Conservation (phyloP, 23 red algal species). For the Chondrus crispus region DNA sequence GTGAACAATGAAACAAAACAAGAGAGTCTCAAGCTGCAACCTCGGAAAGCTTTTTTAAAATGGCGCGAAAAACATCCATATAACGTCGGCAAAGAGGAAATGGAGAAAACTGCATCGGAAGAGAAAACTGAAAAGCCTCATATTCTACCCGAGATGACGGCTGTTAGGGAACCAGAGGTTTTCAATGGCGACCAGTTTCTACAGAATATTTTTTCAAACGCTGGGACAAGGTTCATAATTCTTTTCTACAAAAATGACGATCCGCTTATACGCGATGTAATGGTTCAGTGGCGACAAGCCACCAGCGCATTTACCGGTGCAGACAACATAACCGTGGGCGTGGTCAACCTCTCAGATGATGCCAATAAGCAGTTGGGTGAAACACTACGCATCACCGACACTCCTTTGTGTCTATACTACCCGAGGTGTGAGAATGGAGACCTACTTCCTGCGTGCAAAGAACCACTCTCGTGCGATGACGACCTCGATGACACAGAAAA, state of each 20-base stretch:
- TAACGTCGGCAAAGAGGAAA: neutral
- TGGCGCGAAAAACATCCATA: slow-evolving; percentile 48
- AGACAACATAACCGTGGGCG: slow-evolving; percentile 25
- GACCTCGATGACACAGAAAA: slow-evolving; percentile 40
- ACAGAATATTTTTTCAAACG: neutral
- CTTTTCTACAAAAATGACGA: slow-evolving; percentile 33
- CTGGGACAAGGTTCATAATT: neutral
- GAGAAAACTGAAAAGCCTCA: no score
- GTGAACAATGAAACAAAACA: slow-evolving; percentile 29
- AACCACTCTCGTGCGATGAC: slow-evolving; percentile 9
- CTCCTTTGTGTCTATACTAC: slow-evolving; percentile 33
- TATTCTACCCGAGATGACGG: neutral
- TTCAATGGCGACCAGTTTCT: slow-evolving; percentile 22
- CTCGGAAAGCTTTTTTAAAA: neutral
- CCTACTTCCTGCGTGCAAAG: slow-evolving; percentile 15
- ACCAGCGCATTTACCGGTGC: slow-evolving; percentile 42
- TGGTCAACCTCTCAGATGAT: neutral
- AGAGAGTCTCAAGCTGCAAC: neutral
- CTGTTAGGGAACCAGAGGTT: slow-evolving; percentile 5
- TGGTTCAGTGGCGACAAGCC: slow-evolving; percentile 41
- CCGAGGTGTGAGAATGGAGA: neutral
- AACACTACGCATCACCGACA: neutral
- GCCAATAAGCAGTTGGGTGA: neutral
- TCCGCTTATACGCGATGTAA: slow-evolving; percentile 1
- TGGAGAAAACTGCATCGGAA: neutral